Percentiles rank a stretch among this genome's conserved stretches.
Conservation (phyloP, 2,329 filamentous ascomycete species). For the Fusarium coicis region DNA sequence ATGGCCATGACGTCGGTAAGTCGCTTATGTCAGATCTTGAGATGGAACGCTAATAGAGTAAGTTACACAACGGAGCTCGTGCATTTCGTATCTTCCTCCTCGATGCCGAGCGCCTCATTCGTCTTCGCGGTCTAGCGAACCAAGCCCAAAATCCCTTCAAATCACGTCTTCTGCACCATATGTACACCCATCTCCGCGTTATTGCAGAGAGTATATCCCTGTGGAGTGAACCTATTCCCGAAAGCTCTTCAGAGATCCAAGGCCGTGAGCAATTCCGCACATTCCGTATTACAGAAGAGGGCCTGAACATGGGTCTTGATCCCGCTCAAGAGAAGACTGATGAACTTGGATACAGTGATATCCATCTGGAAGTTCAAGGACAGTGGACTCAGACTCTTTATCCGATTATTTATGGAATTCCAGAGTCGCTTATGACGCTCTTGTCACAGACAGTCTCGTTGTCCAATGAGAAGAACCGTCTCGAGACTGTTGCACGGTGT, state of each 20-base stretch:
- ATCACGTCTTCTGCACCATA: slow-evolving; percentile 57
- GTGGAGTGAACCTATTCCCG: neutral
- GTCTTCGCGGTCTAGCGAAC: slow-evolving; percentile 48
- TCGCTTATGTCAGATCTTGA: rapidly evolving
- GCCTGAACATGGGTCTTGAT: slow-evolving; percentile 45
- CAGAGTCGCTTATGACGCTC: slow-evolving; percentile 54
- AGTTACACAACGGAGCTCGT: slow-evolving; percentile 34
- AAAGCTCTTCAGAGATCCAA: neutral
- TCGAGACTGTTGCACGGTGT: slow-evolving; percentile 37
- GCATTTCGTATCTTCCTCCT: slow-evolving; percentile 46
- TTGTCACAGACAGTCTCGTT: slow-evolving; percentile 56
- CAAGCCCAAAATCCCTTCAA: slow-evolving; percentile 52
- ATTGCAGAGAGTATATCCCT: slow-evolving; percentile 55
- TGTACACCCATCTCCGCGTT: slow-evolving; percentile 58
- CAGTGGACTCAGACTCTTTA: slow-evolving; percentile 55
- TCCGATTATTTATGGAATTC: slow-evolving; percentile 57
- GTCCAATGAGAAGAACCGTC: slow-evolving; percentile 53
- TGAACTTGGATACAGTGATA: slow-evolving; percentile 56
- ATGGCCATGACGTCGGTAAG: slow-evolving; percentile 38
- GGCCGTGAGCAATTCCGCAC: slow-evolving; percentile 28
- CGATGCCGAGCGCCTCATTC: slow-evolving; percentile 57
- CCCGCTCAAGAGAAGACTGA: slow-evolving; percentile 44
- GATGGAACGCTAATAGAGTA: rapidly evolving
- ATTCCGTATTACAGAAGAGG: slow-evolving; percentile 45
- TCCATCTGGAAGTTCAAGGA: slow-evolving; percentile 55